Evolutionary conservation across 2,329 filamentous ascomycete species (phyloP).

Genomic region (Botrytis fabae): DNA sequence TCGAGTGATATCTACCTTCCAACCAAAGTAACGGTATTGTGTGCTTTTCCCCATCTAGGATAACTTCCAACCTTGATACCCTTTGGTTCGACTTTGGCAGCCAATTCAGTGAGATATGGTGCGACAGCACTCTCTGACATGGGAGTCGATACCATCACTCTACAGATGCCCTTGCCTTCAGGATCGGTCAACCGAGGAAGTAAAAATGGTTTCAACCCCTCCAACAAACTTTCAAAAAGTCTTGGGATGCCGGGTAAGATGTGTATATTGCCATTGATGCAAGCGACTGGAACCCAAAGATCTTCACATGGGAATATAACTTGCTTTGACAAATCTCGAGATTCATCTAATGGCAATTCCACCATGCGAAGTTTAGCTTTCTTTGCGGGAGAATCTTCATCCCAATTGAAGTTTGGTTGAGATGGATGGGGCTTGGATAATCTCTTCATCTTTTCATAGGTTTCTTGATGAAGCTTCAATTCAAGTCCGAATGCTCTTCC

Average conservation of each 20-base stretch:
- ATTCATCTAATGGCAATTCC: slow-evolving; percentile 74
- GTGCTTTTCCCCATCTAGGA: slow-evolving; percentile 83
- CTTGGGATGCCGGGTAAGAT: slow-evolving; percentile 88
- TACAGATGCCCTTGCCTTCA: slow-evolving; percentile 74
- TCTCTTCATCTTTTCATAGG: slow-evolving; percentile 79
- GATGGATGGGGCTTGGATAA: slow-evolving; percentile 72
- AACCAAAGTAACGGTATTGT: slow-evolving; percentile 89
- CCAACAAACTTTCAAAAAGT: slow-evolving; percentile 75
- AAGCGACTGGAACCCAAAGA: slow-evolving; percentile 85
- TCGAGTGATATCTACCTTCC: slow-evolving; percentile 49
- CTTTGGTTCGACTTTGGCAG: slow-evolving; percentile 67
- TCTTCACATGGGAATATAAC: slow-evolving; percentile 77
- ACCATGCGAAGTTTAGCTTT: slow-evolving; percentile 90
- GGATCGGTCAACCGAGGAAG: slow-evolving; percentile 73
- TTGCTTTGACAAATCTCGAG: slow-evolving; percentile 65
- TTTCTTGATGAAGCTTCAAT: slow-evolving; percentile 73
- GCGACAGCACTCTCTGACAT: slow-evolving; percentile 84
- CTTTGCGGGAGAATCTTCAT: slow-evolving; percentile 73
- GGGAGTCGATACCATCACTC: slow-evolving; percentile 84
- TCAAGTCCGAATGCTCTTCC: slow-evolving; percentile 82
- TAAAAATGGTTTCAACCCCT: slow-evolving; percentile 71
- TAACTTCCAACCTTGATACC: slow-evolving; percentile 96
- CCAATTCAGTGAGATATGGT: slow-evolving; percentile 76
- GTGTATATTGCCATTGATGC: slow-evolving; percentile 91
- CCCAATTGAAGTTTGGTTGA: slow-evolving; percentile 79